Evolutionary conservation across 2,329 filamentous ascomycete species (phyloP).

Genomic region (Ascochyta pisi): DNA sequence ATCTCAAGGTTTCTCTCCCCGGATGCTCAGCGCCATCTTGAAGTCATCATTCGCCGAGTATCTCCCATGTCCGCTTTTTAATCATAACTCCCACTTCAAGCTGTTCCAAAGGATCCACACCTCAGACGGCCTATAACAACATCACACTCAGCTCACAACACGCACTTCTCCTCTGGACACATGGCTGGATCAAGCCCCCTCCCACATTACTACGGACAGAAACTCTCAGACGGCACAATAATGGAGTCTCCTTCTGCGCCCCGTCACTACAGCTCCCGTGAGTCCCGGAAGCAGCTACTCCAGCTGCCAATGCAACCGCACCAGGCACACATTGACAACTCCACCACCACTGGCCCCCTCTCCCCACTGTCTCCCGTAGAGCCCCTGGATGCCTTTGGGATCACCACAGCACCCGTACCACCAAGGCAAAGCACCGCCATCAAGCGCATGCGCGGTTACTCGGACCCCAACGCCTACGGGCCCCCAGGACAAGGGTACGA

Average conservation of each 20-base stretch:
- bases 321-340: slow-evolving; percentile 30
- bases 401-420: slow-evolving; percentile 4
- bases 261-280: slow-evolving; percentile 25
- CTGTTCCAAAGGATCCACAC: not conserved
- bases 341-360: slow-evolving; percentile 13
- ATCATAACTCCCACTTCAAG: too few relatives aligned
- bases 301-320: slow-evolving; percentile 38
- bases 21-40: not conserved
- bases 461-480: slow-evolving; percentile 20
- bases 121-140: not conserved
- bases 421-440: slow-evolving; percentile 15
- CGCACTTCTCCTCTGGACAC: slow-evolving; percentile 15
- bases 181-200: slow-evolving; percentile 33
- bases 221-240: slow-evolving; percentile 37
- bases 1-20: slow-evolving; percentile 2
- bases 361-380: slow-evolving; percentile 23
- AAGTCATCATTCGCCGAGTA: not conserved
- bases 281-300: slow-evolving; percentile 39
- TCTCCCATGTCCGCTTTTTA: not conserved
- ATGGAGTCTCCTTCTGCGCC: slow-evolving; percentile 33
- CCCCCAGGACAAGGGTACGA: slow-evolving; percentile 8
- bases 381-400: slow-evolving; percentile 13
- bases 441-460: slow-evolving; percentile 20
- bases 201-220: slow-evolving; percentile 40
- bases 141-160: slow-evolving; percentile 13